A percentile compares a stretch with the other conserved stretches of the same genome.
phyloP scores from a whole-genome alignment of 177 flowering plant species.

The Vitis hybrid region DNA sequence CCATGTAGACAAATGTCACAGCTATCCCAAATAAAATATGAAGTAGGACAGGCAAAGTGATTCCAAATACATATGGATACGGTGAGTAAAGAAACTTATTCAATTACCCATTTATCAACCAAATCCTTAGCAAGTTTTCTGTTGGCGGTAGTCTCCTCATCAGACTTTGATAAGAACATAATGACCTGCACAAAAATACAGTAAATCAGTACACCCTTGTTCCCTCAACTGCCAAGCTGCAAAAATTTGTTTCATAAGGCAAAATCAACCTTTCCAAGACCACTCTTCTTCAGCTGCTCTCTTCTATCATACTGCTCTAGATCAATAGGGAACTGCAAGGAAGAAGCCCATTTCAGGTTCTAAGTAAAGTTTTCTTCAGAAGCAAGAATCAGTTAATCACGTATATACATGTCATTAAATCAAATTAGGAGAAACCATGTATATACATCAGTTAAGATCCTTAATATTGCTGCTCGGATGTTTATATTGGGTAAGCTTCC shows the following conservation, averaged over 20 bases:
- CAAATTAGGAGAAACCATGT: neutral
- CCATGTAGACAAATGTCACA: neutral
- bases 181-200: slow-evolving; percentile 60
- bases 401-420: neutral
- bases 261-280: slow-evolving; percentile 83
- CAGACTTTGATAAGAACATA: slow-evolving; percentile 93
- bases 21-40: neutral
- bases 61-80: neutral
- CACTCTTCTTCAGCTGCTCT: slow-evolving; percentile 91
- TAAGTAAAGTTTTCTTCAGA: neutral
- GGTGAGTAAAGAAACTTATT: neutral
- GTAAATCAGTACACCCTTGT: neutral
- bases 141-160: slow-evolving; percentile 90
- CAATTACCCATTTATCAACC: slow-evolving; percentile 95
- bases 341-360: slow-evolving; percentile 19
- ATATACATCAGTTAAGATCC: slow-evolving; percentile 82
- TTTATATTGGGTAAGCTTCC: slow-evolving; percentile 96
- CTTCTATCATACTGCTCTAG: slow-evolving; percentile 86
- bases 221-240: neutral
- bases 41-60: neutral
- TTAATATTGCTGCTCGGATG: slow-evolving; percentile 80
- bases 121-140: slow-evolving; percentile 93
- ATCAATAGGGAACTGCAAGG: slow-evolving; percentile 84
- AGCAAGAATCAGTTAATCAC: neutral
- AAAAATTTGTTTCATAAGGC: neutral